phyloP scores from a whole-genome alignment of 768 basidiomycete species.

The Rhizopogon salebrosus region DNA sequence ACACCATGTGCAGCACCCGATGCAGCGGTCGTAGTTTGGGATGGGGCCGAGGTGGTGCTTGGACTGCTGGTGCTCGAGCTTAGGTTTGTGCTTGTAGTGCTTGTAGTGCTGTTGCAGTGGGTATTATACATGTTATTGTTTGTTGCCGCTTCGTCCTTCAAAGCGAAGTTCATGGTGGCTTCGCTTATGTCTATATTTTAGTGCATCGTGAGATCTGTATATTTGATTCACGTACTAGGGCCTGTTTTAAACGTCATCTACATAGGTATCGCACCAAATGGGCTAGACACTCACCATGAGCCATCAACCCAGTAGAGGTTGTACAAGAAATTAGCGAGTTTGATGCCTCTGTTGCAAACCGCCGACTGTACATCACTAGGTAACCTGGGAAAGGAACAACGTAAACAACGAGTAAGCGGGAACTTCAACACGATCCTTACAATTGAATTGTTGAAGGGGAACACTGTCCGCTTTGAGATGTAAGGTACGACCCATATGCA shows the following conservation, averaged over 20 bases:
- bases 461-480: constrained; percentile 3
- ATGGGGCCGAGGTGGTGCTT: constrained; percentile 1
- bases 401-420: not conserved
- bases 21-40: not conserved
- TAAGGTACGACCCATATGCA: constrained; percentile 6
- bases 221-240: constrained; percentile 9
- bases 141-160: constrained; percentile 10
- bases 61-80: not conserved
- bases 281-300: constrained; percentile 10
- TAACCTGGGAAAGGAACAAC: constrained; percentile 8
- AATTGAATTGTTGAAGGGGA: constrained; percentile 13
- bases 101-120: constrained; percentile 14
- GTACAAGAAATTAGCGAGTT: constrained; percentile 15
- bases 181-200: constrained; percentile 7
- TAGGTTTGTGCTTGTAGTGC: not conserved
- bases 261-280: not conserved
- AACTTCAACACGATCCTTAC: constrained; percentile 13
- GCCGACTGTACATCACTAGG: constrained; percentile 14
- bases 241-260: not conserved
- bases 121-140: constrained; percentile 26
- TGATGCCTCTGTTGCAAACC: constrained; percentile 16
- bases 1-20: not conserved
- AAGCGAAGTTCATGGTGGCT: constrained; percentile 15
- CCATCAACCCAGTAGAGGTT: constrained; percentile 13
- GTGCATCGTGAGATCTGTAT: not conserved